Evolutionary conservation across 495 filamentous ascomycete species (phyloP).

Genomic region (Penicillium verhagenii): DNA sequence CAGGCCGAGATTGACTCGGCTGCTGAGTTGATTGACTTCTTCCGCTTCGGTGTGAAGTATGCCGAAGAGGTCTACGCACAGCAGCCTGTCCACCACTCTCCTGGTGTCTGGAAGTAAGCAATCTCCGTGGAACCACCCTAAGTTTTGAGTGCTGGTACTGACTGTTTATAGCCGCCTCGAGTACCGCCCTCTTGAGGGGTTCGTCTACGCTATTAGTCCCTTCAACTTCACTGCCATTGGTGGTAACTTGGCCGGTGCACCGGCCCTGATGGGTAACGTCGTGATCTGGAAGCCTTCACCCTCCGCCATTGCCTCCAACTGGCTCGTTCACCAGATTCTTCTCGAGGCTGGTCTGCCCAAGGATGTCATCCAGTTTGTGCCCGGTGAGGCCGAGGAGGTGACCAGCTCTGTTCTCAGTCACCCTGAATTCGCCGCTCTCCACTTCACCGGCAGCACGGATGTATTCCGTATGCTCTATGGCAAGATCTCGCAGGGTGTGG

Average conservation of each 20-base stretch:
- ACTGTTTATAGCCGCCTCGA: constrained; percentile 56
- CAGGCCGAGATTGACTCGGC: constrained; percentile 96
- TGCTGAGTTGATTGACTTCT: constrained; percentile 87
- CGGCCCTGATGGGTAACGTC: constrained; percentile 81
- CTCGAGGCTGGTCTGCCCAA: constrained; percentile 77
- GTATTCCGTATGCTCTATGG: constrained; percentile 83
- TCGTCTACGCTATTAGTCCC: constrained; percentile 81
- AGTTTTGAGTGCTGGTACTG: constrained; percentile 1
- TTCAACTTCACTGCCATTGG: constrained; percentile 92
- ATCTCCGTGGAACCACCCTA: neutral
- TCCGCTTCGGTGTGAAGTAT: constrained; percentile 82
- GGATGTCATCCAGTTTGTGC: constrained; percentile 82
- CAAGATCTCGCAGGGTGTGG: constrained; percentile 68
- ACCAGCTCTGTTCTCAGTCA: constrained; percentile 69
- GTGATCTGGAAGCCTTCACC: constrained; percentile 88
- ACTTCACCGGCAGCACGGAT: constrained; percentile 79
- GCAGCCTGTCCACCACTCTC: constrained; percentile 73
- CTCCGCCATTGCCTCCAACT: constrained; percentile 71
- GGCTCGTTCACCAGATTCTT: constrained; percentile 78
- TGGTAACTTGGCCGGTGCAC: constrained; percentile 72
- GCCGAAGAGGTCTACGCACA: constrained; percentile 84
- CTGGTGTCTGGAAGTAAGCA: constrained; percentile 74
- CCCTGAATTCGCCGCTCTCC: constrained; percentile 70
- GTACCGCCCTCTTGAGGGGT: constrained; percentile 80
- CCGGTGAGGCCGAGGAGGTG: constrained; percentile 74